Conservation (phyloP, 306 rosid species). For the Vigna mungo region DNA sequence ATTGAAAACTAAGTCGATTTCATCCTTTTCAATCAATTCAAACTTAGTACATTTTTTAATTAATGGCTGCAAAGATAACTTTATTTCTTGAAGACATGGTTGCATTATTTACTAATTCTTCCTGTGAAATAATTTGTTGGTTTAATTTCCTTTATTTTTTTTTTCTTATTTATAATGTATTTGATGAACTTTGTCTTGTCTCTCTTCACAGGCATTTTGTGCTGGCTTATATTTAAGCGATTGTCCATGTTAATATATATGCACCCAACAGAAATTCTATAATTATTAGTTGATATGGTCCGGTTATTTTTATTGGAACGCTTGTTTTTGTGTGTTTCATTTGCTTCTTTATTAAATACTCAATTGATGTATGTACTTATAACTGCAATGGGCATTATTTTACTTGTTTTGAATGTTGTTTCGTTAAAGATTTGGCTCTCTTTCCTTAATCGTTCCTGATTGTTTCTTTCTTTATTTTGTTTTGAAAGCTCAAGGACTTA, state of each 20-base stretch:
- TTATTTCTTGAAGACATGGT: neutral
- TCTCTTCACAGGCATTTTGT: conserved; percentile 2
- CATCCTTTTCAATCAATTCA: conserved; percentile 2
- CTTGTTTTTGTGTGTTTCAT: conserved; percentile 8
- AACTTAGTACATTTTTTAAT: conserved; percentile 3
- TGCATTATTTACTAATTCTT: conserved; percentile 6
- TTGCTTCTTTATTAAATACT: conserved; percentile 29
- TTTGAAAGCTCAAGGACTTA: conserved; percentile 41
- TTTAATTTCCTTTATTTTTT: neutral
- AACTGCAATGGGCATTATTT: conserved; percentile 22
- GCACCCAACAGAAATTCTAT: neutral
- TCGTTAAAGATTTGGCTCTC: conserved; percentile 29
- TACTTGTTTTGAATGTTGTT: conserved; percentile 25
- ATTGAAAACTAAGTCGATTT: neutral
- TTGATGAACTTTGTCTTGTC: conserved; percentile 15
- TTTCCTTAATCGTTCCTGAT: neutral
- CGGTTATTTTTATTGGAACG: conserved; percentile 8
- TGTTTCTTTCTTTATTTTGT: neutral
- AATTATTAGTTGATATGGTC: neutral
- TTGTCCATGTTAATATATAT: conserved; percentile 7
- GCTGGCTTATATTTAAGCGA: neutral
- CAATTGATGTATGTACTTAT: conserved; percentile 5
- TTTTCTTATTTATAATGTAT: neutral
- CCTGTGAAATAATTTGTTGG: neutral
- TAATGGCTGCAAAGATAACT: conserved; percentile 8